Evolutionary conservation across 768 basidiomycete genomes (phyloP).

Genomic region (Boletus bicolor): DNA sequence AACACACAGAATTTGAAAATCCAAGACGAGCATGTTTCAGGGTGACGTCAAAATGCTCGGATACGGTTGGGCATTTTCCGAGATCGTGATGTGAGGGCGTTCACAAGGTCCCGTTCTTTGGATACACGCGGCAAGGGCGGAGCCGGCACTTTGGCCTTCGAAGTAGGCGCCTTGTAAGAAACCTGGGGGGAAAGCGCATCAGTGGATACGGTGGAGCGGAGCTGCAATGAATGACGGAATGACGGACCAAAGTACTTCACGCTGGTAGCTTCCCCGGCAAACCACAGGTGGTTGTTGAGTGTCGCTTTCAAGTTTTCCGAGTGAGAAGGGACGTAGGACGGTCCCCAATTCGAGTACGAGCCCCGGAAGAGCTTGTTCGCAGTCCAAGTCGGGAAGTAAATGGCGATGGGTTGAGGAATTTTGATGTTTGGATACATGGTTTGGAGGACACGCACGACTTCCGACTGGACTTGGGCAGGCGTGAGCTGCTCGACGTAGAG

Average conservation of each 20-base stretch:
- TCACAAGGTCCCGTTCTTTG: slow-evolving; percentile 20
- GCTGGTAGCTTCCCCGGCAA: slow-evolving; percentile 62
- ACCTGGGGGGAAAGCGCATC: slow-evolving; percentile 32
- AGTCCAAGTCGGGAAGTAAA: slow-evolving; percentile 56
- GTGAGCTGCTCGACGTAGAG: slow-evolving; percentile 53
- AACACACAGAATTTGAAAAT: not conserved
- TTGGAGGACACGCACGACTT: slow-evolving; percentile 52
- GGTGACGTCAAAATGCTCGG: slow-evolving; percentile 12
- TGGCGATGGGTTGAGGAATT: slow-evolving; percentile 53
- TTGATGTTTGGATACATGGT: slow-evolving; percentile 54
- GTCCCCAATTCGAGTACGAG: slow-evolving; percentile 69
- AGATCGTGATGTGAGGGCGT: slow-evolving; percentile 25
- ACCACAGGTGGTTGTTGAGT: slow-evolving; percentile 50
- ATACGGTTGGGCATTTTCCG: slow-evolving; percentile 35
- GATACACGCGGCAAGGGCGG: slow-evolving; percentile 42
- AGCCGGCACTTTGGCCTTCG: slow-evolving; percentile 45
- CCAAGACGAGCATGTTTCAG: not conserved
- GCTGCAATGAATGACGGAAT: not conserved
- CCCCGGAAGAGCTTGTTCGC: slow-evolving; percentile 42
- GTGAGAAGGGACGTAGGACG: slow-evolving; percentile 51
- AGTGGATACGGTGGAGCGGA: not conserved
- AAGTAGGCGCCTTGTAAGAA: slow-evolving; percentile 58
- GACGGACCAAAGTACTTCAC: slow-evolving; percentile 53
- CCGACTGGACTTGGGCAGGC: slow-evolving; percentile 44
- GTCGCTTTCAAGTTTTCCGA: slow-evolving; percentile 54